phyloP scores from a whole-genome alignment of 192 early-diverging fungal species.

The Podila horticola region DNA sequence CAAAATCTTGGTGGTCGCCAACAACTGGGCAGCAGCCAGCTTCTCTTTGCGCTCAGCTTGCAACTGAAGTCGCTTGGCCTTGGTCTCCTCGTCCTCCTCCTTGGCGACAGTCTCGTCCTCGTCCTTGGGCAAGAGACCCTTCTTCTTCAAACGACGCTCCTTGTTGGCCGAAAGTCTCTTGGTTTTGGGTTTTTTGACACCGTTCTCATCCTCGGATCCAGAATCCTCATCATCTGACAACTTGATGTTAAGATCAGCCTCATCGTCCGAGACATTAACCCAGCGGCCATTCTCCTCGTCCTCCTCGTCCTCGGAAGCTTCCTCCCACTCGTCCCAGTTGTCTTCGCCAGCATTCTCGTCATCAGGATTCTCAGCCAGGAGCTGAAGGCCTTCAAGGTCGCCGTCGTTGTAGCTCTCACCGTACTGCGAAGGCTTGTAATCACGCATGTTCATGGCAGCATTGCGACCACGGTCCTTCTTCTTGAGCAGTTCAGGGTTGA shows the following conservation, averaged over 20 bases:
- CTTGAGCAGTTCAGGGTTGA: slow-evolving; percentile 94
- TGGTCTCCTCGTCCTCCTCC: slow-evolving; percentile 53
- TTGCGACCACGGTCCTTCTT: slow-evolving; percentile 94
- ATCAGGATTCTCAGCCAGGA: slow-evolving; percentile 66
- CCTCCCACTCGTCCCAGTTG: slow-evolving; percentile 55
- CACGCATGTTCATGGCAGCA: slow-evolving; percentile 78
- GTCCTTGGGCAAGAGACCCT: slow-evolving; percentile 50
- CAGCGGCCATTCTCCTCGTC: slow-evolving; percentile 39
- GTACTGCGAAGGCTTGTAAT: slow-evolving; percentile 70
- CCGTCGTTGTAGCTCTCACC: slow-evolving; percentile 75
- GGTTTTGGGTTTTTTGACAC: slow-evolving; percentile 53
- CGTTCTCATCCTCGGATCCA: slow-evolving; percentile 58
- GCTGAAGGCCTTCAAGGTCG: slow-evolving; percentile 86
- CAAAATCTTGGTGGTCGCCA: slow-evolving; percentile 74
- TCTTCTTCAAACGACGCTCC: slow-evolving; percentile 57
- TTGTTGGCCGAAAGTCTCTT: slow-evolving; percentile 53
- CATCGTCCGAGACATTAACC: slow-evolving; percentile 61
- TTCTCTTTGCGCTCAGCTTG: slow-evolving; percentile 58
- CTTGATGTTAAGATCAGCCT: slow-evolving; percentile 51
- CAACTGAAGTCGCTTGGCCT: slow-evolving; percentile 49
- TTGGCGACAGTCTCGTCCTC: slow-evolving; percentile 50
- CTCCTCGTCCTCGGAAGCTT: slow-evolving; percentile 55
- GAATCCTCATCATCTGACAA: slow-evolving; percentile 50
- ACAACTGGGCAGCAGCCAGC: slow-evolving; percentile 55
- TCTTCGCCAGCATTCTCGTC: slow-evolving; percentile 54